phyloP scores from a whole-genome alignment of 2,329 filamentous ascomycete species.

The Epichloe sp. region DNA sequence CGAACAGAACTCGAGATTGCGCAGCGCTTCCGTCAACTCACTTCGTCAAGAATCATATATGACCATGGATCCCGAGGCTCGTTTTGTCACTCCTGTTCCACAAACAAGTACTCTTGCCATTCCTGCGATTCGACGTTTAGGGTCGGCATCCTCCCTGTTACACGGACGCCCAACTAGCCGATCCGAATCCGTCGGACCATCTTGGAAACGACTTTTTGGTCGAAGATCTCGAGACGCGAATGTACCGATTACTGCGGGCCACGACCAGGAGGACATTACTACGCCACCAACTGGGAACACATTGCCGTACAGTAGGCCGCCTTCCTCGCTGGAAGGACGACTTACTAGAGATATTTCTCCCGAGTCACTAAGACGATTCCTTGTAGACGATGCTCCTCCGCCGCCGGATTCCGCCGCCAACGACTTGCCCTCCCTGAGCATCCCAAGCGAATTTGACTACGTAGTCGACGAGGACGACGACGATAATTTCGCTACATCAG shows the following conservation, averaged over 20 bases:
- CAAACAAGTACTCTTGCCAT: constrained; percentile 25
- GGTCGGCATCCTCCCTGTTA: constrained; percentile 18
- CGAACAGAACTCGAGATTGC: constrained; percentile 45
- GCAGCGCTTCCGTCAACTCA: constrained; percentile 54
- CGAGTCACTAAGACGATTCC: constrained; percentile 38
- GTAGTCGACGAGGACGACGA: constrained; percentile 36
- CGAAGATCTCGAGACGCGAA: constrained; percentile 16
- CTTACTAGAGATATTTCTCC: constrained; percentile 41
- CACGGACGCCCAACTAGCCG: constrained; percentile 28
- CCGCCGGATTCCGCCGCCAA: constrained; percentile 14
- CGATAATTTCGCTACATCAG: constrained; percentile 47
- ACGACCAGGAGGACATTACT: neutral
- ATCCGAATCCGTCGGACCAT: constrained; percentile 35
- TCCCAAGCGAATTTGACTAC: constrained; percentile 23
- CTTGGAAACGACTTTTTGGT: constrained; percentile 39
- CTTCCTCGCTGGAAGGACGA: constrained; percentile 23
- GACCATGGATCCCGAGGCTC: constrained; percentile 68
- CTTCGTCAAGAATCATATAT: constrained; percentile 45
- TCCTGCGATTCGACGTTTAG: constrained; percentile 13
- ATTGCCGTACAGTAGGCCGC: neutral
- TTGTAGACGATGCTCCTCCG: constrained; percentile 30
- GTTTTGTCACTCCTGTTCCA: constrained; percentile 56
- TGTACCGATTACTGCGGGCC: neutral
- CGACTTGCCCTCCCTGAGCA: constrained; percentile 19
- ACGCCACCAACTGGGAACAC: neutral